Percentiles rank a stretch among this genome's conserved stretches.
These are phyloP conservation scores for Spathaspora boniae DNA, from an alignment of 805 yeast species.

Conservation along the genomic window DNA sequence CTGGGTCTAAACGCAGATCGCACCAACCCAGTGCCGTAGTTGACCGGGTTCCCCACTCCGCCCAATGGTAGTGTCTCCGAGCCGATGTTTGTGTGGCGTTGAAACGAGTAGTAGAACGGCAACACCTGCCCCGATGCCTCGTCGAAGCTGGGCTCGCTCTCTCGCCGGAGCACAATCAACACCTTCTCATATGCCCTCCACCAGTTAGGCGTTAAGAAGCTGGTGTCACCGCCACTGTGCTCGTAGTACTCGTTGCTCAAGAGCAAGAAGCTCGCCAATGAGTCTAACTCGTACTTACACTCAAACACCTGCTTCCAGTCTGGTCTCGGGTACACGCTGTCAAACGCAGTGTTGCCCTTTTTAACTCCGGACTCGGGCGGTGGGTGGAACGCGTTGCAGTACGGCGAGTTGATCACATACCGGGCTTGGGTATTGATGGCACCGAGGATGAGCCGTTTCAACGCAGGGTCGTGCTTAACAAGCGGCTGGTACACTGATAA, in stretches of 20 bases:
- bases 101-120: slow-evolving; percentile 60
- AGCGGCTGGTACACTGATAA: slow-evolving; percentile 70
- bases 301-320: slow-evolving; percentile 75
- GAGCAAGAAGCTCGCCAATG: slow-evolving; percentile 77
- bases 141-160: slow-evolving; percentile 59
- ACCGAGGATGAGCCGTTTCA: slow-evolving; percentile 60
- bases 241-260: slow-evolving; percentile 67
- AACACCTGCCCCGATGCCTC: slow-evolving; percentile 44
- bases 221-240: slow-evolving; percentile 45
- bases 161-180: slow-evolving; percentile 52
- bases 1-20: slow-evolving; percentile 85
- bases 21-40: slow-evolving; percentile 63
- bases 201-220: slow-evolving; percentile 54
- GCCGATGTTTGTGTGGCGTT: slow-evolving; percentile 69
- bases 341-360: slow-evolving; percentile 52
- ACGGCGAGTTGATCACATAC: slow-evolving; percentile 61
- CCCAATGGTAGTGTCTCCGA: slow-evolving; percentile 76
- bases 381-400: slow-evolving; percentile 91
- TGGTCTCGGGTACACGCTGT: slow-evolving; percentile 65
- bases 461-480: slow-evolving; percentile 44
- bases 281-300: slow-evolving; percentile 87
- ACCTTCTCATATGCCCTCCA: slow-evolving; percentile 51
- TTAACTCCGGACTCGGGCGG: slow-evolving; percentile 53
- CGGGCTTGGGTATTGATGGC: slow-evolving; percentile 79
- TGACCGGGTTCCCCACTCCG: slow-evolving; percentile 85